These are phyloP conservation scores for Hypomontagnella monticulosa DNA, from an alignment of 495 filamentous ascomycete species.

Conservation along the genomic window DNA sequence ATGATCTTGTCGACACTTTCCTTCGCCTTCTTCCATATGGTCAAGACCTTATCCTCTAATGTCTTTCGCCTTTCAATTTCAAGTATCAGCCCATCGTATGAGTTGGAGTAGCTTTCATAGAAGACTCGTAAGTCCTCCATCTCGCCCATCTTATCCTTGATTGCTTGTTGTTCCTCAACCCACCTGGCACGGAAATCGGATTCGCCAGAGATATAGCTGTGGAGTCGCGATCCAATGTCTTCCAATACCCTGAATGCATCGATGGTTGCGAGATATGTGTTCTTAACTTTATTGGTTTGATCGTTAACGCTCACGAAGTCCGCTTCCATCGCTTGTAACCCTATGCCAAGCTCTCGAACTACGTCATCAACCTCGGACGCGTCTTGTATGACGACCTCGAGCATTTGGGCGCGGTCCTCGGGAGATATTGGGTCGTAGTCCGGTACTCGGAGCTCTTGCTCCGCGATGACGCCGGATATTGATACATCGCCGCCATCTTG, in stretches of 20 bases:
- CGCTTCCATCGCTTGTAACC: conserved; percentile 78
- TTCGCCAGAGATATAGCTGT: conserved; percentile 73
- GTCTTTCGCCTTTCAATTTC: conserved; percentile 79
- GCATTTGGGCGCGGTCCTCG: conserved; percentile 82
- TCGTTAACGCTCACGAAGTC: conserved; percentile 67
- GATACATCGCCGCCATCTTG: conserved; percentile 70
- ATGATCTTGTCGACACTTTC: conserved; percentile 79
- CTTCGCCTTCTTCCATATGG: conserved; percentile 77
- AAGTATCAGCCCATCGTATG: conserved; percentile 84
- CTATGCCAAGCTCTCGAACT: conserved; percentile 81
- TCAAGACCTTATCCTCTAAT: conserved; percentile 75
- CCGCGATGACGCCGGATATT: conserved; percentile 65
- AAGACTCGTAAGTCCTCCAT: conserved; percentile 77
- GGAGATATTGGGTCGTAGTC: conserved; percentile 76
- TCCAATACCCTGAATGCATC: conserved; percentile 73
- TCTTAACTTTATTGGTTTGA: conserved; percentile 64
- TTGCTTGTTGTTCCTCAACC: conserved; percentile 75
- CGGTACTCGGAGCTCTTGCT: conserved; percentile 65
- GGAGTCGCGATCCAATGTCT: conserved; percentile 70
- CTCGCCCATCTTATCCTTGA: conserved; percentile 73
- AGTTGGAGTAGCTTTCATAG: conserved; percentile 83
- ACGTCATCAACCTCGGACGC: conserved; percentile 90
- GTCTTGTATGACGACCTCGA: conserved; percentile 83
- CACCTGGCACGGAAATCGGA: conserved; percentile 77
- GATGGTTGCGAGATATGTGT: conserved; percentile 58